phyloP scores from a whole-genome alignment of 345 rosid genomes.

The Salix purpurea region DNA sequence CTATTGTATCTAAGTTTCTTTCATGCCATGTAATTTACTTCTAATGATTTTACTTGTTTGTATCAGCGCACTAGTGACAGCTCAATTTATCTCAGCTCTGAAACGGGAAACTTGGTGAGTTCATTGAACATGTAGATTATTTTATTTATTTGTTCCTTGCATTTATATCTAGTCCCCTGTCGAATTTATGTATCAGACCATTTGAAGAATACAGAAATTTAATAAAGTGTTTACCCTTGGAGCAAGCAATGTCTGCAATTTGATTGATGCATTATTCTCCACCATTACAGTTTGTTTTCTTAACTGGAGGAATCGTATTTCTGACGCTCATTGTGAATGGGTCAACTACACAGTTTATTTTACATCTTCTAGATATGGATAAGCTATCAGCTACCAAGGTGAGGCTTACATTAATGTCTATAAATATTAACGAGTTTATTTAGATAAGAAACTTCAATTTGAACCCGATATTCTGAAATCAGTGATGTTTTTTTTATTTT shows the following conservation, averaged over 20 bases:
- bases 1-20: neutral
- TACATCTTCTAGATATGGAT: slow-evolving; percentile 71
- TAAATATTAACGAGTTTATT: no score
- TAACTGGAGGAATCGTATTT: slow-evolving; percentile 96
- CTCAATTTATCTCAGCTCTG: slow-evolving; percentile 41
- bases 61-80: slow-evolving; percentile 60
- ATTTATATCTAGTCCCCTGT: neutral
- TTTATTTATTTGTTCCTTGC: neutral
- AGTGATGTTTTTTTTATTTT: no score
- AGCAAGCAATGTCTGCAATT: neutral
- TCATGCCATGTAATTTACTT: neutral
- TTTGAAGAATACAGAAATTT: neutral
- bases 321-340: slow-evolving; percentile 86
- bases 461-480: no score
- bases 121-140: slow-evolving; percentile 9
- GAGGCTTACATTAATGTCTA: slow-evolving; percentile 14
- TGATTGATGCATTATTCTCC: slow-evolving; percentile 7
- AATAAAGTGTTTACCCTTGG: neutral
- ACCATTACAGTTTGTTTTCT: slow-evolving; percentile 70
- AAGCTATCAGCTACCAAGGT: slow-evolving; percentile 79
- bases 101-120: slow-evolving; percentile 80
- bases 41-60: slow-evolving; percentile 12
- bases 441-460: no score
- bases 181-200: neutral
- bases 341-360: slow-evolving; percentile 76